Evolutionary conservation across 2,329 filamentous ascomycete species (phyloP), one percentile per base, ranked within the genome.

Genomic region (Fonsecaea monophora): DNA sequence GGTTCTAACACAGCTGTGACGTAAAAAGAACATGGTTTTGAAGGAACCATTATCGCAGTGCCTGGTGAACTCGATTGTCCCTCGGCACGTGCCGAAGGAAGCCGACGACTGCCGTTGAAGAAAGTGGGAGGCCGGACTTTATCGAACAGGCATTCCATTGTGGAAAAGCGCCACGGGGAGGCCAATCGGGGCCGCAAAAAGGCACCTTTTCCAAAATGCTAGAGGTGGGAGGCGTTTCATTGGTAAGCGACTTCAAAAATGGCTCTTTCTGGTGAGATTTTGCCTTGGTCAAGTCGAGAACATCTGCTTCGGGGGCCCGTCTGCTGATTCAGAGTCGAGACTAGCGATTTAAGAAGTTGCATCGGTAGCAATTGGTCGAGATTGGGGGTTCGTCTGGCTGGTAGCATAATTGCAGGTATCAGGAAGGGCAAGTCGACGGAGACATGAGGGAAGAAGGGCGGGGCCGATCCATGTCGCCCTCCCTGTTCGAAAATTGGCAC

Each of bases 391-490:
- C 35, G 50, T 50, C 45, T 60, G 53, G 45, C 42, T 58, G 62
- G 18, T 30, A 42, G 55, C 25, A 25, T 25, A 56, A 35, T 25
- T 32, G 53, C 57, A 38, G 34, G 15, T 32, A 25, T 54, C 54
- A 21, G 59, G 48, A 40, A 37, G 40, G 59, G 35, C 56, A 60
- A 21, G 15, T 42, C 40, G n/a, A 63, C 45, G 62, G 60, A 62
- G 60, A 57, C 53, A 34, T 54, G 53, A 66, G 60, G 62, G 55
- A 61, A 60, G 56, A 40, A 68, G 67, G 68, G 67, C 67, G 67
- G 70, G 70, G 65, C 69, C 66, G 67, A 70, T 64, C 70, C 70
- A 70, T 62, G 61, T 70, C 60, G 50, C 34, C 45, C 60, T 58
- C 48, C 56, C 37, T 57, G 64, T 53, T 65, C 32, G 48, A 59